Evolutionary conservation across 495 filamentous ascomycete genomes (phyloP).

Genomic region (Pseudomonodictys pantanalensis): DNA sequence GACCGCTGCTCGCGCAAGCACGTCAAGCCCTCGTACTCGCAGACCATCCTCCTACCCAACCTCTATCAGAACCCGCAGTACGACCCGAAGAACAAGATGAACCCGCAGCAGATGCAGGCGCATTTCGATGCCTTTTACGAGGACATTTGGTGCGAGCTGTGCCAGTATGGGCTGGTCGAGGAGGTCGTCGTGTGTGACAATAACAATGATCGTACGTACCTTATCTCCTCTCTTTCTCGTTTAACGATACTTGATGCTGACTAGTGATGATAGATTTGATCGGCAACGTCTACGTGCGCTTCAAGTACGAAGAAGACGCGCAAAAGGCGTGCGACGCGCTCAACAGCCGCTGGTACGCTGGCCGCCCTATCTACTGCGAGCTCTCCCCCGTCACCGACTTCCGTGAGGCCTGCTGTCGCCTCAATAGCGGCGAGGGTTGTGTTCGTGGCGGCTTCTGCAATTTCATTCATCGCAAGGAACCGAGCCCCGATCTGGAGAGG

Average conservation of each 20-base stretch:
- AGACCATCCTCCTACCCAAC: constrained; percentile 96
- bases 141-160: constrained; percentile 98
- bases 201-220: constrained; percentile 88
- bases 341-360: constrained; percentile 95
- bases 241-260: constrained; percentile 21
- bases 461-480: constrained; percentile 97
- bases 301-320: constrained; percentile 98
- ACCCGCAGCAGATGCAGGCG: constrained; percentile 88
- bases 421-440: constrained; percentile 94
- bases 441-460: constrained; percentile 97
- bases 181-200: constrained; percentile 53
- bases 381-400: constrained; percentile 96
- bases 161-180: constrained; percentile 48
- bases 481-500: constrained; percentile 77
- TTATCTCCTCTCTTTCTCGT: background rate
- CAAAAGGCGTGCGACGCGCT: constrained; percentile 90
- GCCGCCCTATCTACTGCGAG: constrained; percentile 96
- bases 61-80: constrained; percentile 99
- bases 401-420: constrained; percentile 91
- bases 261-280: constrained; percentile 66
- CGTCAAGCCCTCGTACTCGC: constrained; percentile 96
- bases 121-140: constrained; percentile 99
- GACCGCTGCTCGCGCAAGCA: constrained; percentile 97
- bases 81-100: constrained; percentile 96
- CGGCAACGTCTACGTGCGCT: constrained; percentile 98